These are phyloP conservation scores for Lichtheimia corymbifera DNA, from an alignment of 371 early-diverging fungal genomes.

Conservation along the genomic window DNA sequence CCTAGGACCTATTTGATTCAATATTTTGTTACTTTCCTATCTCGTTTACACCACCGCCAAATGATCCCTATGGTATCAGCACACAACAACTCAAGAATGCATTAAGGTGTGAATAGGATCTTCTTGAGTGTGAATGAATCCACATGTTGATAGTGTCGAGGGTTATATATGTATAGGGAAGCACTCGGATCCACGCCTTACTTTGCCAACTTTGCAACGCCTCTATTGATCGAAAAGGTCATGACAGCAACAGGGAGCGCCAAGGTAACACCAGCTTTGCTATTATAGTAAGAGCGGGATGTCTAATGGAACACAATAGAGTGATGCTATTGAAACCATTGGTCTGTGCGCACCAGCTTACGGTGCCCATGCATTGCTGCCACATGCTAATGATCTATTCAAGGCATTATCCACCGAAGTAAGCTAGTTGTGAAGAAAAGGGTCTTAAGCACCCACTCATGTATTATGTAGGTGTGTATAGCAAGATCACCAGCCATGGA, in stretches of 20 bases:
- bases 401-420: slow-evolving; percentile 70
- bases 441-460: slow-evolving; percentile 8
- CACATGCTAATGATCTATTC: slow-evolving; percentile 69
- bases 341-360: slow-evolving; percentile 76
- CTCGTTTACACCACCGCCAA: slow-evolving; percentile 93
- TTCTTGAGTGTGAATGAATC: neutral
- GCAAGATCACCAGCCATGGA: slow-evolving; percentile 68
- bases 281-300: neutral
- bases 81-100: slow-evolving; percentile 85
- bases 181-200: slow-evolving; percentile 71
- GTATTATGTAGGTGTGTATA: slow-evolving; percentile 54
- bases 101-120: slow-evolving; percentile 31
- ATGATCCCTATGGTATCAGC: slow-evolving; percentile 91
- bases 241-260: slow-evolving; percentile 83
- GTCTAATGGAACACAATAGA: slow-evolving; percentile 35
- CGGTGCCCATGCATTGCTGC: slow-evolving; percentile 61
- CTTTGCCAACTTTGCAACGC: slow-evolving; percentile 80
- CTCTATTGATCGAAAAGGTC: slow-evolving; percentile 86
- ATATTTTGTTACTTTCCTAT: slow-evolving; percentile 98
- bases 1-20: slow-evolving; percentile 88
- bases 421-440: neutral
- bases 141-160: slow-evolving; percentile 45
- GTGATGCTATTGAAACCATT: slow-evolving; percentile 84
- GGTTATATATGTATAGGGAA: slow-evolving; percentile 28
- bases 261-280: slow-evolving; percentile 55